These are phyloP conservation scores for Davidsoniella neocaledoniae DNA, from an alignment of 2,329 filamentous ascomycete genomes.

Conservation along the genomic window DNA sequence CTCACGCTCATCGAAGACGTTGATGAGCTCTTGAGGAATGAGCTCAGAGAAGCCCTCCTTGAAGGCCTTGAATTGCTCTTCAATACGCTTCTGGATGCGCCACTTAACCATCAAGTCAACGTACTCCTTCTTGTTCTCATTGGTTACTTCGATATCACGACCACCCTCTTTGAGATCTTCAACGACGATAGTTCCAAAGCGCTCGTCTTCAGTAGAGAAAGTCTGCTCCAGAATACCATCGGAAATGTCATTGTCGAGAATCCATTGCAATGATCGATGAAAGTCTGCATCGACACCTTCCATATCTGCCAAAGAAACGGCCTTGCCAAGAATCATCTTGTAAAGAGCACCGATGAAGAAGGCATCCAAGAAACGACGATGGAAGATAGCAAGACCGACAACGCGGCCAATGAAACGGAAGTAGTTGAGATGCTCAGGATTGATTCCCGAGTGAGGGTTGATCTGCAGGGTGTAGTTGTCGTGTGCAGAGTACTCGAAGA, in stretches of 20 bases:
- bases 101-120: slow-evolving; percentile 97
- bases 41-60: slow-evolving; percentile 95
- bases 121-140: slow-evolving; percentile 98
- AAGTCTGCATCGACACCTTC: slow-evolving; percentile 97
- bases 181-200: slow-evolving; percentile 85
- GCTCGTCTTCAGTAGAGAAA: slow-evolving; percentile 92
- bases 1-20: slow-evolving; percentile 96
- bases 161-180: slow-evolving; percentile 87
- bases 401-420: slow-evolving; percentile 99
- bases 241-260: slow-evolving; percentile 89
- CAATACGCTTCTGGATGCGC: slow-evolving; percentile 96
- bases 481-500: slow-evolving; percentile 98
- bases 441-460: slow-evolving; percentile 97
- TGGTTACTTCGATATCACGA: slow-evolving; percentile 85
- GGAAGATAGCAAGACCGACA: slow-evolving; percentile 93
- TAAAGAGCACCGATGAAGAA: slow-evolving; percentile 99
- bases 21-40: slow-evolving; percentile 89
- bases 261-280: slow-evolving; percentile 92
- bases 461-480: slow-evolving; percentile 99
- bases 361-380: slow-evolving; percentile 88
- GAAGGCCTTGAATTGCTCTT: slow-evolving; percentile 96
- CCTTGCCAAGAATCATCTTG: slow-evolving; percentile 97
- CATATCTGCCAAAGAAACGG: slow-evolving; percentile 86
- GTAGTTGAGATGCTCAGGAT: slow-evolving; percentile 97
- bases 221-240: slow-evolving; percentile 87